phyloP scores from a whole-genome alignment of 2,329 filamentous ascomycete species.

The Fusarium gaditjirri region DNA sequence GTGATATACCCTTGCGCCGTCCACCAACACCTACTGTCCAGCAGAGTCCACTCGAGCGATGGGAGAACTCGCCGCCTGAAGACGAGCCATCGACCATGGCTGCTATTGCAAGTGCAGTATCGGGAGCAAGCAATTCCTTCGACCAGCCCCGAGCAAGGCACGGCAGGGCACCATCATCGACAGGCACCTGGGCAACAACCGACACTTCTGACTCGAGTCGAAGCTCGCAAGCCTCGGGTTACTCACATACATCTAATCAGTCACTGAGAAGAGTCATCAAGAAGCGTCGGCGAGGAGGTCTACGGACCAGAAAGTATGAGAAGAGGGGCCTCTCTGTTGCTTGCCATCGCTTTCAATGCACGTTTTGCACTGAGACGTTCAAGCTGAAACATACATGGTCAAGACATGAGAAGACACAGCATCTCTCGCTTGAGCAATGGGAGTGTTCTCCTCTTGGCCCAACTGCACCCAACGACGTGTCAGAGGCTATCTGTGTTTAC shows the following conservation, averaged over 20 bases:
- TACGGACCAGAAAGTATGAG: neutral
- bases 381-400: constrained; percentile 59
- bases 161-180: neutral
- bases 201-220: constrained; percentile 11
- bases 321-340: neutral
- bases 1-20: neutral
- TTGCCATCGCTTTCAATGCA: constrained; percentile 50
- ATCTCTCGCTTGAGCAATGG: constrained; percentile 59
- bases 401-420: constrained; percentile 62
- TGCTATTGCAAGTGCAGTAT: constrained; percentile 45
- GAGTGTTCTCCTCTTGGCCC: constrained; percentile 54
- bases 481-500: constrained; percentile 50
- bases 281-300: neutral
- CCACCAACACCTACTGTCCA: constrained; percentile 60
- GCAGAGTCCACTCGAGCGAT: constrained; percentile 47
- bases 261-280: neutral
- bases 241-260: neutral
- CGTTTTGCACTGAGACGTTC: constrained; percentile 59
- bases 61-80: constrained; percentile 48
- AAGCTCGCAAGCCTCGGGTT: neutral
- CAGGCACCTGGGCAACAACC: constrained; percentile 28
- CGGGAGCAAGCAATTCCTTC: neutral
- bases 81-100: constrained; percentile 46
- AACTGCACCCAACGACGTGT: constrained; percentile 52
- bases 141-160: rapidly evolving